These are phyloP conservation scores for Penicillium paneum DNA, from an alignment of 2,329 filamentous ascomycete species.

Conservation along the genomic window DNA sequence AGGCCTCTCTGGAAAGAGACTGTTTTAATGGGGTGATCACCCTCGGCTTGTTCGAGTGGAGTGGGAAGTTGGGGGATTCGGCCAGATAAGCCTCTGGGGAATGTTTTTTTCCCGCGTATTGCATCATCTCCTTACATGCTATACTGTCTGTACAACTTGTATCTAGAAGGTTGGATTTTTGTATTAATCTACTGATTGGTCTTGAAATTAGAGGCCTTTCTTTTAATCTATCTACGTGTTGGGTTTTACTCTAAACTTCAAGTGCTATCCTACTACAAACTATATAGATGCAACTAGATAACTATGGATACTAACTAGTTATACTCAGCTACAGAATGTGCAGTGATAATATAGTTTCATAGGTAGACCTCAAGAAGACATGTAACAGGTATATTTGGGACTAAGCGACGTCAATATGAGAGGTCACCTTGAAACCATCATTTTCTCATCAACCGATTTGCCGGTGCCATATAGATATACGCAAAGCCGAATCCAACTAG, in stretches of 20 bases:
- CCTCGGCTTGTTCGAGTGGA: constrained; percentile 1
- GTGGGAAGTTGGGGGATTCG: constrained; percentile 14
- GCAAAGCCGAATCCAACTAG: too few species aligned
- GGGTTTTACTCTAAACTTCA: background rate
- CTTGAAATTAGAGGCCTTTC: background rate
- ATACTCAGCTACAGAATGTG: too few species aligned
- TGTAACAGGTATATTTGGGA: too few species aligned
- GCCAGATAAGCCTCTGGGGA: constrained; percentile 34
- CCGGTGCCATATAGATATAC: background rate
- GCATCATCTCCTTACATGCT: constrained; percentile 11
- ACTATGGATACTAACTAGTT: background rate
- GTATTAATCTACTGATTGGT: background rate
- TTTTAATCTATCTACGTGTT: background rate
- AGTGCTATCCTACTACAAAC: background rate
- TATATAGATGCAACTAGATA: background rate
- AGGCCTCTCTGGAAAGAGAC: background rate
- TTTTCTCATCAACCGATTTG: background rate
- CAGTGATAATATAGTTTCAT: too few species aligned
- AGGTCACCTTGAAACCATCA: too few species aligned
- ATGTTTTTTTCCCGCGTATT: constrained; percentile 14
- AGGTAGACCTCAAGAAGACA: too few species aligned
- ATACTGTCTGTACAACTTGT: background rate
- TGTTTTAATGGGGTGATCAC: background rate
- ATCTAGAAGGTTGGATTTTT: background rate
- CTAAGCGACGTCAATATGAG: too few species aligned